Base-by-base conservation (phyloP, 805 yeast genomes). In the Ogataea philodendri region DNA sequence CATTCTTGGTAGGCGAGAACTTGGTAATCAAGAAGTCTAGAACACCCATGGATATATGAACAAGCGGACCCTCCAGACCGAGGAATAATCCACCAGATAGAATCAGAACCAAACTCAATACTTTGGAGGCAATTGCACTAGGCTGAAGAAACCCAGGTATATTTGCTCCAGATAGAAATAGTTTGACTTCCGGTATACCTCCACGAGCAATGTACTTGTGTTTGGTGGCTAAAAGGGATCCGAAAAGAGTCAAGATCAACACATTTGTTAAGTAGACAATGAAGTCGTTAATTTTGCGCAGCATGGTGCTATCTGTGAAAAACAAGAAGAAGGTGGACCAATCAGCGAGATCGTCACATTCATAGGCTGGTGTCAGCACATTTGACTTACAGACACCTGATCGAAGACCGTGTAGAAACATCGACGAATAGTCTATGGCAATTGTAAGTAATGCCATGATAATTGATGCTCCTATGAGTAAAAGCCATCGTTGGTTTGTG, bases 1-100 rank as follows among this genome's bases (percentile, higher is more conserved):
- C 86, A 42, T 73, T 74, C 15, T 48, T 34, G n/a, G 50, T 54
- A 2, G 46, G 37, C 7, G 31, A 11, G 20, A 31, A 11, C 24
- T 20, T 3, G 66, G 58, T 33, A 65, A 55, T 3, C 49, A 72
- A 36, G 37, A 60, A 23, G 44, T 60, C 57, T 46, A 79, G 60
- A 50, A 78, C 63, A 44, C 84, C 76, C 46, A 84, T 76, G 0
- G 90, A 72, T 4, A 86, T 74, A 57, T 87, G 95, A 16, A 84
- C 89, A 36, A 87, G 57, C 1, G 96, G 95, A 2, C 95, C 95
- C 50, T 86, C 96, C 51, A 78, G 79, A 5, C 96, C 95, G 5
- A 83, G 69, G 85, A 90, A 83, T 3, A 86, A 51, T 0, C 95
- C 95, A 1, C 85, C 74, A 15, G 88, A 78, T 4, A 83, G 80